Evolutionary conservation across 2,329 filamentous ascomycete species (phyloP).

Genomic region (Fusarium secorum): DNA sequence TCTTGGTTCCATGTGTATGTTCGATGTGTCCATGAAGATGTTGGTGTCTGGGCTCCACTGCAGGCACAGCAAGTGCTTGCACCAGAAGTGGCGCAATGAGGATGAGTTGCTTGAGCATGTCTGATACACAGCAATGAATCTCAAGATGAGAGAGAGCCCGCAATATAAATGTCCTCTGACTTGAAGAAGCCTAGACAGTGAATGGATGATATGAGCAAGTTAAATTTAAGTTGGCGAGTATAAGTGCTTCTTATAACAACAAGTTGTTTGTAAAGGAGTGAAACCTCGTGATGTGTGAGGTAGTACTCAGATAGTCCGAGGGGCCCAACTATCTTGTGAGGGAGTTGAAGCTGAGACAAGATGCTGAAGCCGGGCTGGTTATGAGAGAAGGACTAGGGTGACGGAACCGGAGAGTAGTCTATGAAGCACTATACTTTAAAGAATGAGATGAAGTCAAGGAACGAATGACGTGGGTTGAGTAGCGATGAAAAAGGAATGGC

Average conservation of each 20-base stretch:
- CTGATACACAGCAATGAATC: neutral
- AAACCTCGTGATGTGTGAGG: slow-evolving; percentile 19
- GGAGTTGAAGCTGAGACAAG: slow-evolving; percentile 18
- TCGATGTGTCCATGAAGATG: slow-evolving; percentile 30
- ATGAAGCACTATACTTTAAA: slow-evolving; percentile 18
- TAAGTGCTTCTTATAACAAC: slow-evolving; percentile 26
- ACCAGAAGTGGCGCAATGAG: slow-evolving; percentile 40
- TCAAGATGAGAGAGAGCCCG: neutral
- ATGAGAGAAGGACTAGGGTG: slow-evolving; percentile 6
- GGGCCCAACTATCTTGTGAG: slow-evolving; percentile 5
- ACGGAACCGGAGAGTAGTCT: slow-evolving; percentile 18
- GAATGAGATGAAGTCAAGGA: slow-evolving; percentile 25
- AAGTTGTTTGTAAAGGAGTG: slow-evolving; percentile 4
- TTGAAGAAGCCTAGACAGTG: slow-evolving; percentile 2
- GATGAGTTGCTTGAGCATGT: slow-evolving; percentile 39
- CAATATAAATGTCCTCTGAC: neutral
- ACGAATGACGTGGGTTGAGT: slow-evolving; percentile 20
- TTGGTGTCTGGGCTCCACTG: slow-evolving; percentile 27
- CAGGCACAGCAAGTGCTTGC: slow-evolving; percentile 33
- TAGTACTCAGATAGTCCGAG: slow-evolving; percentile 3
- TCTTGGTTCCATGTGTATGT: slow-evolving; percentile 19
- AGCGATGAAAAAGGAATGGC: slow-evolving; percentile 21
- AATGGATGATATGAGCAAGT: neutral
- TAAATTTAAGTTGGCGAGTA: neutral
- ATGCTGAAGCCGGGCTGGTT: slow-evolving; percentile 35